Conservation (phyloP, 2,329 filamentous ascomycete genomes). For the Aspergillus thermomutatus region DNA sequence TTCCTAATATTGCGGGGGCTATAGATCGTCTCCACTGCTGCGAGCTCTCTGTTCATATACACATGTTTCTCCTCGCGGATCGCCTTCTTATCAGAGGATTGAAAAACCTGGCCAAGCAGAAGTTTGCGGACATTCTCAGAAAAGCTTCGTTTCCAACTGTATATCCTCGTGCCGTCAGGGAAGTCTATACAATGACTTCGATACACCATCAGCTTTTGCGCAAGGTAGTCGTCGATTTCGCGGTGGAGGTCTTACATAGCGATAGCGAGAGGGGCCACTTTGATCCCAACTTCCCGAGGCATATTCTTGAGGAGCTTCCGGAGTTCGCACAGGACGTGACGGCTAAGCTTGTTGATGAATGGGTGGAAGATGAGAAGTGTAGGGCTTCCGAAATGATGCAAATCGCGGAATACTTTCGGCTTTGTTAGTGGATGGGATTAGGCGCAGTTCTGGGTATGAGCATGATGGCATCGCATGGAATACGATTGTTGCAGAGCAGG, state of each 20-base stretch:
- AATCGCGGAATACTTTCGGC: neutral
- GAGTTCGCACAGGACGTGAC: constrained; percentile 25
- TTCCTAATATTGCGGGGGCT: neutral
- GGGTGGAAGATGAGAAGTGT: neutral
- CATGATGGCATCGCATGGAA: neutral
- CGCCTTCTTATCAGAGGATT: neutral
- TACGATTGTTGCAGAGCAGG: neutral
- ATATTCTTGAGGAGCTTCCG: neutral
- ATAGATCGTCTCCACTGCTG: neutral
- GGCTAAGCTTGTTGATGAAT: neutral
- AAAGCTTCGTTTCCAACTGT: neutral
- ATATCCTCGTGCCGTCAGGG: neutral
- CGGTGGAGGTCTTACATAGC: neutral
- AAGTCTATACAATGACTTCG: neutral
- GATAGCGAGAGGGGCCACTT: constrained; percentile 8
- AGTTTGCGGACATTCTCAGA: neutral
- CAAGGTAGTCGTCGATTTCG: neutral
- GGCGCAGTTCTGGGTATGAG: neutral
- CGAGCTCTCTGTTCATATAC: neutral
- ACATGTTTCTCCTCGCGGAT: neutral
- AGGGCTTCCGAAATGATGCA: neutral
- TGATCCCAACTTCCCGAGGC: constrained; percentile 25
- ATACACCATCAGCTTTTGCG: neutral
- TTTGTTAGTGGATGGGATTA: neutral
- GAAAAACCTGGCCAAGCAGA: neutral